Evolutionary conservation across 2,329 filamentous ascomycete species (phyloP).

Genomic region (Chlorencoelia australis): DNA sequence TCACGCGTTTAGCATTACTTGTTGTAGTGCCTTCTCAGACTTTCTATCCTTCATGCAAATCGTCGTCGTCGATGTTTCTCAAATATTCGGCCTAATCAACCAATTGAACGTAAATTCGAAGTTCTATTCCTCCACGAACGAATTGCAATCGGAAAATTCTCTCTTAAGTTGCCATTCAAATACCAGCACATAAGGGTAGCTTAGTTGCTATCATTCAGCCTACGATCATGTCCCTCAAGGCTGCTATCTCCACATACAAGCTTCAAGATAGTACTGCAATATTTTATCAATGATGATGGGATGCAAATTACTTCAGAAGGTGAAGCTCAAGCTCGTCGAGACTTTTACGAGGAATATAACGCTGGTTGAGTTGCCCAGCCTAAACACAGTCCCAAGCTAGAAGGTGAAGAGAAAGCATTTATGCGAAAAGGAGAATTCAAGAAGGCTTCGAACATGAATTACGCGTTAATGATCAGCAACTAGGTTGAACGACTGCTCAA

Average conservation of each 20-base stretch:
- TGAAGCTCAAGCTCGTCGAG: slow-evolving; percentile 50
- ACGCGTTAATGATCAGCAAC: slow-evolving; percentile 39
- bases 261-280: slow-evolving; percentile 69
- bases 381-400: slow-evolving; percentile 39
- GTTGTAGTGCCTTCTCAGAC: slow-evolving; percentile 41
- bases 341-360: slow-evolving; percentile 59
- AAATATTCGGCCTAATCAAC: slow-evolving; percentile 41
- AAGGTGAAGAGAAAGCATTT: slow-evolving; percentile 39
- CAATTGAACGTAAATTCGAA: slow-evolving; percentile 36
- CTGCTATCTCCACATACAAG: slow-evolving; percentile 68
- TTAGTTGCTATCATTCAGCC: slow-evolving; percentile 64
- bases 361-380: slow-evolving; percentile 63
- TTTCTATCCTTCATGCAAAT: slow-evolving; percentile 45
- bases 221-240: slow-evolving; percentile 68
- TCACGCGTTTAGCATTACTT: slow-evolving; percentile 38
- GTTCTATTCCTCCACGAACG: too few relatives aligned
- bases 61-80: slow-evolving; percentile 39
- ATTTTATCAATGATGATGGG: slow-evolving; percentile 68
- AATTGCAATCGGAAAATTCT: too few relatives aligned
- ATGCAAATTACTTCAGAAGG: slow-evolving; percentile 57
- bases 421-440: slow-evolving; percentile 46
- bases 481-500: too few relatives aligned
- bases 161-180: slow-evolving; percentile 79
- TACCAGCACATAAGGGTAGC: slow-evolving; percentile 82
- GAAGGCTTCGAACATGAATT: slow-evolving; percentile 62